Conservation (phyloP, 202 grass and related monocot species). For the Bolboschoenoplectus hybrid region DNA sequence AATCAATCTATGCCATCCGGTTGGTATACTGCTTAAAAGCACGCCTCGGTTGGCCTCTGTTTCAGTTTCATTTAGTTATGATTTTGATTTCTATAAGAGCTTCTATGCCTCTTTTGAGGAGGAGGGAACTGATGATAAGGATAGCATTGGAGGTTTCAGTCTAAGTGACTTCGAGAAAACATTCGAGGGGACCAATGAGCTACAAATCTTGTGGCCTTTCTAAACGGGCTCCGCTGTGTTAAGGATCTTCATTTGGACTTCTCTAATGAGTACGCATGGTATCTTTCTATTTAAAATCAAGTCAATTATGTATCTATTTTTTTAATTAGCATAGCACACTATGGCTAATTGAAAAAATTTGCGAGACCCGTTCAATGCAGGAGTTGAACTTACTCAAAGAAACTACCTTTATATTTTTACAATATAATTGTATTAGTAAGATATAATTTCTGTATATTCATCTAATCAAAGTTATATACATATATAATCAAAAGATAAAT, state of each 20-base stretch:
- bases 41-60: constrained; percentile 1
- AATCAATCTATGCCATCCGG: constrained; percentile 26
- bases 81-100: not conserved
- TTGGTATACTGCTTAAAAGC: constrained; percentile 26
- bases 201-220: constrained; percentile 19
- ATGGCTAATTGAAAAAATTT: not conserved
- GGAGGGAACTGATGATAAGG: not conserved
- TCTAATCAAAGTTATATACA: no score
- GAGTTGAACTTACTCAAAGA: not conserved
- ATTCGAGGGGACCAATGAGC: constrained; percentile 32
- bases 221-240: not conserved
- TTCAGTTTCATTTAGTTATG: constrained; percentile 16
- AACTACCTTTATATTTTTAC: not conserved
- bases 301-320: not conserved
- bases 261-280: not conserved
- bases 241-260: constrained; percentile 32
- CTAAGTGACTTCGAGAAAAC: not conserved
- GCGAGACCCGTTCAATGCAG: not conserved
- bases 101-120: not conserved
- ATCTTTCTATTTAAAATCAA: not conserved
- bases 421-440: no score
- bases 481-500: no score
- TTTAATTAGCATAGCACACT: not conserved
- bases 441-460: no score
- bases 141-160: not conserved